Percentiles rank a stretch among this genome's conserved stretches.
Evolutionary conservation across 805 yeast genomes (phyloP).

Genomic region (Barnettozyma sp.): DNA sequence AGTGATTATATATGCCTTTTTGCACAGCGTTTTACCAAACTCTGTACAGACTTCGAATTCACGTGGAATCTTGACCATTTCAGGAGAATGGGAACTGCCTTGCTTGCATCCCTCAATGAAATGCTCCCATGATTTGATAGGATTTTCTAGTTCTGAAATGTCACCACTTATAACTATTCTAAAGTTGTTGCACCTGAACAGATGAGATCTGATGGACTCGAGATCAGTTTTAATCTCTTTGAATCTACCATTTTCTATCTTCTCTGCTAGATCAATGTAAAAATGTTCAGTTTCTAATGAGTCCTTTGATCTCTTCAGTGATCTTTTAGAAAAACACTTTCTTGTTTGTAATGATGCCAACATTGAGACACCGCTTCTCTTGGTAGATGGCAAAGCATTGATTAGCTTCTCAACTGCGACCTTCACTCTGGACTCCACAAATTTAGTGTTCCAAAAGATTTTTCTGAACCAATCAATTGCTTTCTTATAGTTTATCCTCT

Average conservation of each 20-base stretch:
- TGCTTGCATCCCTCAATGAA: slow-evolving; percentile 22
- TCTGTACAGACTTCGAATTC: slow-evolving; percentile 47
- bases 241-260: slow-evolving; percentile 50
- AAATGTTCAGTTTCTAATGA: slow-evolving; percentile 54
- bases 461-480: slow-evolving; percentile 75
- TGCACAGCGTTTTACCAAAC: slow-evolving; percentile 45
- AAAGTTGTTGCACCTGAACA: slow-evolving; percentile 53
- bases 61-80: slow-evolving; percentile 40
- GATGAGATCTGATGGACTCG: slow-evolving; percentile 41
- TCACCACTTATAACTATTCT: slow-evolving; percentile 72
- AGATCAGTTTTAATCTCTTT: slow-evolving; percentile 40
- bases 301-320: slow-evolving; percentile 63
- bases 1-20: slow-evolving; percentile 54
- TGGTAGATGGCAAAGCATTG: slow-evolving; percentile 34
- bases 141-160: slow-evolving; percentile 40
- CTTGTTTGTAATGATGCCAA: slow-evolving; percentile 55
- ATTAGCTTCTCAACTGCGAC: slow-evolving; percentile 42
- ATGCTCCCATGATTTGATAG: slow-evolving; percentile 53
- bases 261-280: slow-evolving; percentile 39
- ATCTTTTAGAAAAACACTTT: slow-evolving; percentile 46
- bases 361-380: slow-evolving; percentile 45
- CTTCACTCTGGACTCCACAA: slow-evolving; percentile 65
- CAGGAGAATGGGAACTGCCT: neutral
- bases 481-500: slow-evolving; percentile 49
- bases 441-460: slow-evolving; percentile 56